Evolutionary conservation across 306 rosid genomes (phyloP).

Genomic region (Pyrus betulifolia): DNA sequence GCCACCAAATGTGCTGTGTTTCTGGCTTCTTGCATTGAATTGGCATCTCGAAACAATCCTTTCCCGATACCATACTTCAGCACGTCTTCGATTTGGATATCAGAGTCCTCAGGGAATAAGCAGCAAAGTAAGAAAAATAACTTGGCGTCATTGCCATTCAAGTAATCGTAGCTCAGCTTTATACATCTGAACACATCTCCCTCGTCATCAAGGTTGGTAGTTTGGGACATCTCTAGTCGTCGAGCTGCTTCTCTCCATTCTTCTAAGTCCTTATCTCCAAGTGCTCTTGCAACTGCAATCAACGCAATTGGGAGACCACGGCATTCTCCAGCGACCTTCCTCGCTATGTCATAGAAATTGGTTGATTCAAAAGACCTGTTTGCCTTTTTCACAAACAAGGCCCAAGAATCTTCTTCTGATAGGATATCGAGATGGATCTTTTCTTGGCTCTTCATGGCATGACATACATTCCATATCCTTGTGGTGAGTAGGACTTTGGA

Average conservation of each 20-base stretch:
- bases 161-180: constrained; percentile 14
- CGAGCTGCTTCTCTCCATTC: not conserved
- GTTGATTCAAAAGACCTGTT: not conserved
- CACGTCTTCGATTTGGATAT: not conserved
- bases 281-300: constrained; percentile 13
- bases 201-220: not conserved
- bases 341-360: not conserved
- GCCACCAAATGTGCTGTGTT: not conserved
- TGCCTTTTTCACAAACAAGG: constrained; percentile 2
- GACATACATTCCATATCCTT: not conserved
- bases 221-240: not conserved
- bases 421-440: not conserved
- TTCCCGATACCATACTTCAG: not conserved
- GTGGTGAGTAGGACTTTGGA: constrained; percentile 20
- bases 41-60: not conserved
- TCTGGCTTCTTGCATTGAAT: not conserved
- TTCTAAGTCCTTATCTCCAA: constrained; percentile 8
- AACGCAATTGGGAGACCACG: constrained; percentile 18
- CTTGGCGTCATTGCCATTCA: not conserved
- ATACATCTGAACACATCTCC: not conserved
- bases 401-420: constrained; percentile 3
- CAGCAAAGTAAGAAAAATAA: constrained; percentile 12
- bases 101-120: constrained; percentile 7
- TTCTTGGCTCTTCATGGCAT: not conserved
- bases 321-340: constrained; percentile 10